Evolutionary conservation across 2,329 filamentous ascomycete genomes (phyloP).

Genomic region (Diaporthe sp.): DNA sequence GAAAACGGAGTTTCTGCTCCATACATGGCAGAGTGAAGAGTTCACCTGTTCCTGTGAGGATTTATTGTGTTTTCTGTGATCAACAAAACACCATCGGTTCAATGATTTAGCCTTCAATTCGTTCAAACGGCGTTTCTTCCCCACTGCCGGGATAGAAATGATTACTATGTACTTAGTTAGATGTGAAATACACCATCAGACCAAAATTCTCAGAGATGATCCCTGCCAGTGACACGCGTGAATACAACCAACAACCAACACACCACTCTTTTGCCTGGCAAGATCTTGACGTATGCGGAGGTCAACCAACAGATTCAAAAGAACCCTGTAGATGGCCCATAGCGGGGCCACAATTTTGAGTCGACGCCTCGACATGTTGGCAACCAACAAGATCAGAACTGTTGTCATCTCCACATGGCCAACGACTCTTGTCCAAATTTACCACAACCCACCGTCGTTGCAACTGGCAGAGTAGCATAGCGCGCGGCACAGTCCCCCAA

Average conservation of each 20-base stretch:
- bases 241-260: conserved; percentile 3
- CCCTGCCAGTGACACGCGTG: background rate
- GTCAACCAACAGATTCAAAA: conserved; percentile 14
- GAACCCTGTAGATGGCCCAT: conserved; percentile 18
- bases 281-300: background rate
- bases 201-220: background rate
- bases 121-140: conserved; percentile 1
- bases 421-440: conserved; percentile 16
- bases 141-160: background rate
- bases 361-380: conserved; percentile 11
- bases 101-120: conserved; percentile 31
- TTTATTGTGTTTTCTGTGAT: conserved; percentile 2
- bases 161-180: conserved; percentile 33
- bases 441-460: conserved; percentile 9
- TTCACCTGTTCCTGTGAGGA: conserved; percentile 30
- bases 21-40: conserved; percentile 27
- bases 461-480: conserved; percentile 13
- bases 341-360: background rate
- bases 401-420: conserved; percentile 22
- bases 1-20: conserved; percentile 36
- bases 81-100: background rate
- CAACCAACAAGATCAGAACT: conserved; percentile 5
- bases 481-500: conserved; percentile 20
- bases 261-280: background rate
- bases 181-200: conserved; percentile 34